A percentile compares a stretch with the other conserved stretches of the same genome.
These are phyloP conservation scores for Puccinia polysora DNA, from an alignment of 1,284 basidiomycete species.

Conservation along the genomic window DNA sequence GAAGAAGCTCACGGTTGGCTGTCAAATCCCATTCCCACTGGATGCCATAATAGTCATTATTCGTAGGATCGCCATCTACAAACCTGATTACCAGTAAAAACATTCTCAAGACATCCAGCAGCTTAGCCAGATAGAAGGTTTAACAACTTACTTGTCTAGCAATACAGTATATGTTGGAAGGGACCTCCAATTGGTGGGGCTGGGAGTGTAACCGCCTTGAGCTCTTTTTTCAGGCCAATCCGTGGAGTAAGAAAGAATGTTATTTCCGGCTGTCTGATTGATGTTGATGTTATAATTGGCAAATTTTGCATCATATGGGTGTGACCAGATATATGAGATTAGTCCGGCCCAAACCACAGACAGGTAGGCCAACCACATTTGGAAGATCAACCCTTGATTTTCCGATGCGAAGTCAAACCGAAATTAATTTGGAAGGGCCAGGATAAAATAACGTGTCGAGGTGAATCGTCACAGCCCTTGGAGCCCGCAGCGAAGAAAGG, in stretches of 20 bases:
- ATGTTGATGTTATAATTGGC: slow-evolving; percentile 76
- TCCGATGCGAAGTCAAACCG: too few species aligned
- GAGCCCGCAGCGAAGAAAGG: too few species aligned
- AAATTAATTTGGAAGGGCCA: too few species aligned
- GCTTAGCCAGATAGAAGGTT: not conserved
- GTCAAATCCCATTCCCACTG: slow-evolving; percentile 71
- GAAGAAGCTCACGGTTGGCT: slow-evolving; percentile 33
- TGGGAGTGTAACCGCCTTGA: slow-evolving; percentile 64
- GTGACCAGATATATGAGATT: slow-evolving; percentile 2
- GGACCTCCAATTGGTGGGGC: slow-evolving; percentile 78
- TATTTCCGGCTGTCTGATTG: slow-evolving; percentile 66
- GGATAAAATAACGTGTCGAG: too few species aligned
- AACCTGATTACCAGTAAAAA: slow-evolving; percentile 1
- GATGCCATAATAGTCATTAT: slow-evolving; percentile 79
- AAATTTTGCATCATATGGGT: slow-evolving; percentile 65
- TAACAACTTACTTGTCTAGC: slow-evolving; percentile 74
- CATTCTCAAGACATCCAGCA: not conserved
- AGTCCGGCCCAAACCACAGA: slow-evolving; percentile 11
- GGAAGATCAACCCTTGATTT: too few species aligned
- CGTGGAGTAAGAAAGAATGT: slow-evolving; percentile 65
- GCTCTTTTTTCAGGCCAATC: slow-evolving; percentile 58
- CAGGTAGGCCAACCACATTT: slow-evolving; percentile 27
- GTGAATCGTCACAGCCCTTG: too few species aligned
- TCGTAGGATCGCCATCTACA: slow-evolving; percentile 70
- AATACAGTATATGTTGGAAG: slow-evolving; percentile 78